Evolutionary conservation across 2,329 filamentous ascomycete genomes (phyloP).

Genomic region (Corynespora cassiicola): DNA sequence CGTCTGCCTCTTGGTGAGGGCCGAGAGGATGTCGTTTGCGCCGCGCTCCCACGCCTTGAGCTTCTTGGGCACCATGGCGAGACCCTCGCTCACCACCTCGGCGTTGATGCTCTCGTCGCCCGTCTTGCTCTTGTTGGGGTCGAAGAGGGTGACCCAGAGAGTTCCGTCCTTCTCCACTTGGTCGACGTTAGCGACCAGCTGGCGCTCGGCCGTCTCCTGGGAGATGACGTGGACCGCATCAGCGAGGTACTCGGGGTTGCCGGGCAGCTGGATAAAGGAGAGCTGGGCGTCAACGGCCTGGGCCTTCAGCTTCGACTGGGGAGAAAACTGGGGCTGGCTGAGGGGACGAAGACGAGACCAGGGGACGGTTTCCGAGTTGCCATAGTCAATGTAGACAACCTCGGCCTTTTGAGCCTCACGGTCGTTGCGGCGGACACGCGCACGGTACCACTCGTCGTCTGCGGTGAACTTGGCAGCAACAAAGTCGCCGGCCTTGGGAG

Average conservation of each 20-base stretch:
- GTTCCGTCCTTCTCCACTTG: constrained; percentile 81
- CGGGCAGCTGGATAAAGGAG: constrained; percentile 88
- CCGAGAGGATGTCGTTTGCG: constrained; percentile 73
- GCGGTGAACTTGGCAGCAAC: constrained; percentile 90
- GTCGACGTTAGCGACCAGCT: constrained; percentile 91
- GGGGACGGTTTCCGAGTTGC: constrained; percentile 87
- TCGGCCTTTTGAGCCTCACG: constrained; percentile 85
- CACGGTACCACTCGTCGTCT: constrained; percentile 94
- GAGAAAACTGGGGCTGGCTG: constrained; percentile 76
- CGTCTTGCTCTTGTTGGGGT: constrained; percentile 68
- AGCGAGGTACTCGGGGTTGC: constrained; percentile 78
- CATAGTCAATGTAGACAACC: constrained; percentile 94
- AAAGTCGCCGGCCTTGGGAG: constrained; percentile 89
- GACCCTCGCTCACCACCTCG: constrained; percentile 80
- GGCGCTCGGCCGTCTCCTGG: constrained; percentile 75
- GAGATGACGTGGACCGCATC: constrained; percentile 80
- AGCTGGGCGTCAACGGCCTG: constrained; percentile 89
- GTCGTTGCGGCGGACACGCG: constrained; percentile 89
- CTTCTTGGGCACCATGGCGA: constrained; percentile 91
- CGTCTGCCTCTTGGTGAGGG: constrained; percentile 74
- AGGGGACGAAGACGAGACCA: constrained; percentile 87
- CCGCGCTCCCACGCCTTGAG: constrained; percentile 88
- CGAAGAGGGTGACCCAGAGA: constrained; percentile 86
- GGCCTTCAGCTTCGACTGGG: constrained; percentile 76
- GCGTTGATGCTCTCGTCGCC: constrained; percentile 85